Base-by-base conservation (phyloP, 2,329 filamentous ascomycete genomes). In the Ascochyta pisi region DNA sequence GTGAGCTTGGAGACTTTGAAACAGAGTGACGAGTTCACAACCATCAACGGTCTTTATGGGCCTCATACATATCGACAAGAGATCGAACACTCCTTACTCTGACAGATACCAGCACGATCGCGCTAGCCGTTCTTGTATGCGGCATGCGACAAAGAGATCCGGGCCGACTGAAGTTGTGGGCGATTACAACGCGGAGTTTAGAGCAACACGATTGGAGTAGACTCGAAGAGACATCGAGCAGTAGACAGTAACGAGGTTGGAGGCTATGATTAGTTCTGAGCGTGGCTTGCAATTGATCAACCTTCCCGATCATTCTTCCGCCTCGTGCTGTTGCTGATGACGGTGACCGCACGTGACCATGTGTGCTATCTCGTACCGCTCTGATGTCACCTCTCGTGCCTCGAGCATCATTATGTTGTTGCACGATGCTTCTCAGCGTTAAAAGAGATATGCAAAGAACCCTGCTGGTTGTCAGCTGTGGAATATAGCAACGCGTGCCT, bases 11-110 rank as follows among this genome's bases (percentile, higher is more conserved):
- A 45, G 34, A 23, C 53, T 43, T 16, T 22, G 16, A 38, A 10
- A 31, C 38, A 24, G 37, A 35, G 26, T 15, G 29, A 42, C 27
- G 24, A 31, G 12, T 31, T 4, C 12, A 31, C 29, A 13, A 24
- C 24, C 50, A 33, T 54, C 27, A 47, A 39, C 27, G 16, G 31
- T 15, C 33, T 35, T 40, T 23, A 48, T 58, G 42, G 51, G 53
- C 19, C 53, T 56, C 53, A 56, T 56, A 56, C 47, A 56, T 38
- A 23, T 51, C 16, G 27, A 9, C 38, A 39, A 27, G 42, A 43
- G 53, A 56, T 56, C 53, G 53, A 51, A 19, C 6, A 19, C 15
- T 10, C n/a, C 10, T 31, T 34, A 5, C 4, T 6, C 16, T 37
- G 33, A 34, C 9, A 7, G 42, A 29, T 3, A 42, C 3, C 15